phyloP scores from a whole-genome alignment of 1,284 basidiomycete species.

The Heliocybe sulcata region DNA sequence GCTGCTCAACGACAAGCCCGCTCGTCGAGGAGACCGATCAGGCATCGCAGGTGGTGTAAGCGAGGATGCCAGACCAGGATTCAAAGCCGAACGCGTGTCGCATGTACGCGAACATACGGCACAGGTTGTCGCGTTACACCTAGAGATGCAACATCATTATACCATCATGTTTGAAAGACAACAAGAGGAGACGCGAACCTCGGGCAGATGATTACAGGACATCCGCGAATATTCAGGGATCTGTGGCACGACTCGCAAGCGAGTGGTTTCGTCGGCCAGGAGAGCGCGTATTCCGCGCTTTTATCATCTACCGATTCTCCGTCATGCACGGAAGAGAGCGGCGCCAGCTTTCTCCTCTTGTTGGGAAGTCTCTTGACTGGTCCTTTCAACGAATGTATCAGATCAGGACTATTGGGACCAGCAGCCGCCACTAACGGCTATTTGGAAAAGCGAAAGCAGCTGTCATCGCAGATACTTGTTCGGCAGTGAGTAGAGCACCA shows the following conservation, averaged over 20 bases:
- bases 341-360: neutral
- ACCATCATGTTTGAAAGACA: neutral
- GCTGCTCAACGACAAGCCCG: slow-evolving; percentile 10
- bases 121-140: slow-evolving; percentile 23
- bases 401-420: neutral
- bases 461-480: neutral
- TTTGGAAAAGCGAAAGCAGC: neutral
- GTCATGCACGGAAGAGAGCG: neutral
- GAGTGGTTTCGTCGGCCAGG: neutral
- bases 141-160: slow-evolving; percentile 5
- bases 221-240: neutral
- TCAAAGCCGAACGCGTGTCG: slow-evolving; percentile 15
- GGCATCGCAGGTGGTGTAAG: slow-evolving; percentile 15
- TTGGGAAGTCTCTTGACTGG: neutral
- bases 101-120: slow-evolving; percentile 25
- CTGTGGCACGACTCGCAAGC: neutral
- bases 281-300: neutral
- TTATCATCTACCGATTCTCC: neutral
- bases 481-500: no score
- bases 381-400: neutral
- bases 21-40: slow-evolving; percentile 7
- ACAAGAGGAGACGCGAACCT: neutral
- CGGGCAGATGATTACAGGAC: neutral
- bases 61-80: slow-evolving; percentile 17
- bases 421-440: neutral